Percentiles rank a stretch among this genome's conserved stretches.
These are phyloP conservation scores for Neoascochyta sp. DNA, from an alignment of 2,329 filamentous ascomycete species.

Conservation along the genomic window DNA sequence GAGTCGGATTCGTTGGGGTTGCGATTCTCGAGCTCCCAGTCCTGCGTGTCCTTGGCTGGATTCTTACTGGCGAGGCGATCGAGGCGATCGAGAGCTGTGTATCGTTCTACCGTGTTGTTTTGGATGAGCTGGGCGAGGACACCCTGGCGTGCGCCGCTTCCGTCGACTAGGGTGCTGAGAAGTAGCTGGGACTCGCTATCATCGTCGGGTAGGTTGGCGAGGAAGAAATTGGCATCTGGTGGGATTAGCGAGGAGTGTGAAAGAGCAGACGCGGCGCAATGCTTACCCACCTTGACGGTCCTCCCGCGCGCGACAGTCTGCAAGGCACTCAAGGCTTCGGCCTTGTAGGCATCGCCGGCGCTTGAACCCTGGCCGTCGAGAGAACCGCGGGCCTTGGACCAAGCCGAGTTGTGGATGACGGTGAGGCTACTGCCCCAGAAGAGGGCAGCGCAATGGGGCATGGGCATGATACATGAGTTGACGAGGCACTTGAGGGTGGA, in stretches of 20 bases:
- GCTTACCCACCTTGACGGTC: slow-evolving; percentile 40
- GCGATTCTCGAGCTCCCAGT: too few relatives aligned
- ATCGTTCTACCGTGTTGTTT: slow-evolving; percentile 15
- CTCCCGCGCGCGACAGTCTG: slow-evolving; percentile 32
- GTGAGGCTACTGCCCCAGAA: slow-evolving; percentile 42
- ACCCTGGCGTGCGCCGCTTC: slow-evolving; percentile 27
- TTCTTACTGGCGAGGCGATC: slow-evolving; percentile 15
- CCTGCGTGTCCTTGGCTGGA: slow-evolving; percentile 14
- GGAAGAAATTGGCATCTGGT: slow-evolving; percentile 26
- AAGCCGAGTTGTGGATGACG: slow-evolving; percentile 43
- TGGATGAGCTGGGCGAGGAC: slow-evolving; percentile 32
- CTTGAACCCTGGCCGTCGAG: slow-evolving; percentile 35
- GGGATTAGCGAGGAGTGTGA: slow-evolving; percentile 1
- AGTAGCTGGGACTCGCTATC: slow-evolving; percentile 21
- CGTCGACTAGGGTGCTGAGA: slow-evolving; percentile 33
- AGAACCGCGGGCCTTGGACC: slow-evolving; percentile 36
- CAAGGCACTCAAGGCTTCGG: slow-evolving; percentile 35
- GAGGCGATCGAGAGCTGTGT: slow-evolving; percentile 25
- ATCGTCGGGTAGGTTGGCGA: slow-evolving; percentile 12
- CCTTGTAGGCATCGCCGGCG: slow-evolving; percentile 30
- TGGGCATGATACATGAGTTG: slow-evolving; percentile 37
- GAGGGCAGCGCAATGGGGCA: slow-evolving; percentile 42
- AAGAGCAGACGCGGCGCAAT: slow-evolving; percentile 5
- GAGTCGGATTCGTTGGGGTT: too few relatives aligned
- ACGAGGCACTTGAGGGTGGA: slow-evolving; percentile 28